Percentiles rank a stretch among this genome's conserved stretches.
These are phyloP conservation scores for Alloascoidea africana DNA, from an alignment of 805 yeast species.

Conservation along the genomic window DNA sequence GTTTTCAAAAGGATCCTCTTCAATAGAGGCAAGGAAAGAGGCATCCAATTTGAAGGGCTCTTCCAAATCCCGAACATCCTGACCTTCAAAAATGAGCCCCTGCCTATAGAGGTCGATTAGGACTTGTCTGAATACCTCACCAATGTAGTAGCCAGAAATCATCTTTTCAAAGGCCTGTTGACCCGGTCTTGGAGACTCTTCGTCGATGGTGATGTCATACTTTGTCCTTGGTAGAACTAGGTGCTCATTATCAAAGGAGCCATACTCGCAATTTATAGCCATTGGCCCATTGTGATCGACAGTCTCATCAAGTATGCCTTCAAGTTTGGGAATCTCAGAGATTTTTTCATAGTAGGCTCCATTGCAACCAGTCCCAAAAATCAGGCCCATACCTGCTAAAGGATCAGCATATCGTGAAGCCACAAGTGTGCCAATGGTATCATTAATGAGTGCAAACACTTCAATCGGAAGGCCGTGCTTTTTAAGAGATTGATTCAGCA, in stretches of 20 bases:
- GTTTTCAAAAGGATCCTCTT: constrained; percentile 80
- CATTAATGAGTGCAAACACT: constrained; percentile 88
- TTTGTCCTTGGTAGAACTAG: constrained; percentile 74
- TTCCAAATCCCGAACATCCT: constrained; percentile 49
- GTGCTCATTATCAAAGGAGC: constrained; percentile 92
- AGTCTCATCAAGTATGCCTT: constrained; percentile 52
- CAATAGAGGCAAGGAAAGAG: constrained; percentile 74
- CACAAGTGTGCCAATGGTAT: constrained; percentile 92
- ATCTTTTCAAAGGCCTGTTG: constrained; percentile 94
- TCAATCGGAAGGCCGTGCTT: constrained; percentile 56
- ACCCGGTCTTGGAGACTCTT: constrained; percentile 86
- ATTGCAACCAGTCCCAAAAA: constrained; percentile 95
- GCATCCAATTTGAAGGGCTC: constrained; percentile 72
- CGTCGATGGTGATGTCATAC: constrained; percentile 70
- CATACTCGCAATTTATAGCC: constrained; percentile 98
- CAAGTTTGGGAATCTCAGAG: constrained; percentile 63
- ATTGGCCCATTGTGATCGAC: constrained; percentile 50
- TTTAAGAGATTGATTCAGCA: constrained; percentile 67
- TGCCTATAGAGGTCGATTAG: constrained; percentile 55
- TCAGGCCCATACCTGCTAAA: constrained; percentile 82
- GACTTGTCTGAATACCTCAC: constrained; percentile 76
- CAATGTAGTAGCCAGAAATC: constrained; percentile 94
- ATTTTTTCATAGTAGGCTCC: constrained; percentile 87
- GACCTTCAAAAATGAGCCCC: constrained; percentile 52
- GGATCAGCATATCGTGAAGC: constrained; percentile 90